Evolutionary conservation across 768 basidiomycete genomes (phyloP).

Genomic region (Termitomyces sp.): DNA sequence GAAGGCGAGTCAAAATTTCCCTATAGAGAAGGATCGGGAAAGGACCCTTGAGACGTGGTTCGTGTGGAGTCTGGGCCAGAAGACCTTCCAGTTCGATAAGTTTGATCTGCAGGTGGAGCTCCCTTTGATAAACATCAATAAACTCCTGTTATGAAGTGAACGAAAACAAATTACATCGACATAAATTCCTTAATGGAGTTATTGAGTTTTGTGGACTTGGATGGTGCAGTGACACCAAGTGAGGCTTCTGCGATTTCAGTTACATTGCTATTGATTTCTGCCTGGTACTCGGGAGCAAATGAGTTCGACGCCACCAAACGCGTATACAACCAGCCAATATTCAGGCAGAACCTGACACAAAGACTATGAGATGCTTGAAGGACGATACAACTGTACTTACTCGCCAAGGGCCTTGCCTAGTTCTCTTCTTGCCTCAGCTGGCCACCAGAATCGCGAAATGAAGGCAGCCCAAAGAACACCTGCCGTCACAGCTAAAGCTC

Average conservation of each 20-base stretch:
- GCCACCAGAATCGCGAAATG: constrained; percentile 93
- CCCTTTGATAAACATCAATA: constrained; percentile 45
- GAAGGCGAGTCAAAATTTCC: constrained; percentile 72
- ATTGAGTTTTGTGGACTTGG: constrained; percentile 39
- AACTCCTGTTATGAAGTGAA: not conserved
- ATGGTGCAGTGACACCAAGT: constrained; percentile 25
- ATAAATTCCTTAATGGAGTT: constrained; percentile 82
- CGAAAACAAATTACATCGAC: constrained; percentile 65
- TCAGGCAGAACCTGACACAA: constrained; percentile 72
- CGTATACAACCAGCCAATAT: constrained; percentile 93
- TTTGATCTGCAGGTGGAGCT: constrained; percentile 89
- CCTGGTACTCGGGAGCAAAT: constrained; percentile 45
- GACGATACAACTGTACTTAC: constrained; percentile 31
- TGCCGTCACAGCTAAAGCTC: constrained; percentile 73
- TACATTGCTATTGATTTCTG: constrained; percentile 19
- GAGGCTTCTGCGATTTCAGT: constrained; percentile 21
- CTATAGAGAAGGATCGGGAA: constrained; percentile 87
- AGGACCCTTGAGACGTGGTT: constrained; percentile 92
- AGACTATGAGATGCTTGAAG: constrained; percentile 1
- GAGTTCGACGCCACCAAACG: constrained; percentile 87
- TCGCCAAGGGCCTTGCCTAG: constrained; percentile 82
- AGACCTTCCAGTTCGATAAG: constrained; percentile 80
- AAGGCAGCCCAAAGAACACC: constrained; percentile 90
- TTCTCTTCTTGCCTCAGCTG: constrained; percentile 87
- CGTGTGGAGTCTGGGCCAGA: constrained; percentile 85